These are phyloP conservation scores for Diaporthe capsici DNA, from an alignment of 2,329 filamentous ascomycete species.

Conservation along the genomic window DNA sequence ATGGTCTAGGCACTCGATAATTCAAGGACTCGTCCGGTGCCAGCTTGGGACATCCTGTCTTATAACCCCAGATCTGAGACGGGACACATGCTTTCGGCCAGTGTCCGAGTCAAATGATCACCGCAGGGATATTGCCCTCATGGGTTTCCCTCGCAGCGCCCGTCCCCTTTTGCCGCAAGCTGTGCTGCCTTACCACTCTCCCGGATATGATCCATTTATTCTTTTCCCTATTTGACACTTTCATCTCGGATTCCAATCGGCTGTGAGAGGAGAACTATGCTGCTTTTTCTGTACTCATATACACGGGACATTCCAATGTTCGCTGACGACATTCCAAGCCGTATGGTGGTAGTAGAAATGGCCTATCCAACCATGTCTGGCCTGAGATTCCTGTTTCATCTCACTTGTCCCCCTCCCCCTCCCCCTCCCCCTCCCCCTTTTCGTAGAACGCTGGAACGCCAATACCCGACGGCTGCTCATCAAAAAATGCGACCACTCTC, in stretches of 20 bases:
- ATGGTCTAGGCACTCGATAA: not conserved
- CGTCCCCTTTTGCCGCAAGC: not conserved
- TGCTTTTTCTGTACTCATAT: constrained; percentile 26
- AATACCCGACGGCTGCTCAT: constrained; percentile 10
- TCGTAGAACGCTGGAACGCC: constrained; percentile 27
- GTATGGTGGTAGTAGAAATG: not conserved
- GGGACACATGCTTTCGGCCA: constrained; percentile 19
- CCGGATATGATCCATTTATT: constrained; percentile 6
- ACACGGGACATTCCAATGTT: constrained; percentile 24
- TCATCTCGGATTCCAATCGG: constrained; percentile 29
- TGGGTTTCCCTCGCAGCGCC: not conserved
- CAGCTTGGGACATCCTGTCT: constrained; percentile 23
- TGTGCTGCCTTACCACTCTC: constrained; percentile 1
- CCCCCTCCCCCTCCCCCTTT: constrained; percentile 7
- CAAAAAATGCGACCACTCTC: not conserved
- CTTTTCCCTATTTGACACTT: constrained; percentile 10
- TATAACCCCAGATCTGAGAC: constrained; percentile 23
- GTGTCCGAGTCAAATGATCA: constrained; percentile 22
- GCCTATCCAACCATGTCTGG: constrained; percentile 10
- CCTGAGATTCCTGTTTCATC: constrained; percentile 27
- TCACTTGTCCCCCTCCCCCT: not conserved
- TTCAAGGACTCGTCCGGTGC: not conserved
- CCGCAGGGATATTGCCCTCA: constrained; percentile 24
- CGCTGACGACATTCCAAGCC: not conserved
- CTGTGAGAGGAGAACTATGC: constrained; percentile 34